Percentiles rank a stretch among this genome's conserved stretches.
Evolutionary conservation across 1,284 basidiomycete species (phyloP).

Genomic region (Fomitopsis schrenkii): DNA sequence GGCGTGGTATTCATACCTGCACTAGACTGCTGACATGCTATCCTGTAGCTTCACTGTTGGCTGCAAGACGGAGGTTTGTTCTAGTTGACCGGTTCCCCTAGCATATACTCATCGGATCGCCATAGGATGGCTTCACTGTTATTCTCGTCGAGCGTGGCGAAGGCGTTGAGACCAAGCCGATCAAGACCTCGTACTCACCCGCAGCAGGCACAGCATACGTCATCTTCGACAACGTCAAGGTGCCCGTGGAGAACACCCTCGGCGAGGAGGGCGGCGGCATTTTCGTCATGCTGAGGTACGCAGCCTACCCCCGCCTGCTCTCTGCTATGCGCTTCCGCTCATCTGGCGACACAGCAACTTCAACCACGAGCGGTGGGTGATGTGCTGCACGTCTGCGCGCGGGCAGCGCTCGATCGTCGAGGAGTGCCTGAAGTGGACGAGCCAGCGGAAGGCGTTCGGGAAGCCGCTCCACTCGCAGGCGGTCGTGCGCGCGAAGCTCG

Average conservation of each 20-base stretch:
- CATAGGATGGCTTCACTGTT: conserved; percentile 78
- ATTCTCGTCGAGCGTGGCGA: conserved; percentile 75
- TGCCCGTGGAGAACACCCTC: conserved; percentile 83
- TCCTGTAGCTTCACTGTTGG: conserved; percentile 56
- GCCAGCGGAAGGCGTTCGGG: conserved; percentile 79
- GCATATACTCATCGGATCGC: neutral
- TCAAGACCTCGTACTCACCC: conserved; percentile 81
- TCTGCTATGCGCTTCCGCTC: neutral
- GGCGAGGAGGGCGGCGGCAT: conserved; percentile 83
- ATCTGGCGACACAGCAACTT: conserved; percentile 43
- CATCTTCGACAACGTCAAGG: conserved; percentile 85
- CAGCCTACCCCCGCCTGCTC: neutral
- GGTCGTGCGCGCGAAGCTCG: conserved; percentile 82
- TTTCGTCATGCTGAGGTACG: conserved; percentile 65
- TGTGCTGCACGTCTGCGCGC: conserved; percentile 58
- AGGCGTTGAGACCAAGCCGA: conserved; percentile 80
- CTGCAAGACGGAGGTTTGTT: conserved; percentile 51
- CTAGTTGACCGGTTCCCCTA: conserved; percentile 20
- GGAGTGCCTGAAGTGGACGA: conserved; percentile 74
- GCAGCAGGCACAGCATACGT: conserved; percentile 83
- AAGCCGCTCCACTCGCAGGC: conserved; percentile 81
- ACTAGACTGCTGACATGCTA: neutral
- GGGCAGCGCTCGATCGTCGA: conserved; percentile 53
- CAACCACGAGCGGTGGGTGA: conserved; percentile 68
- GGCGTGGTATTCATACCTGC: neutral